These are phyloP conservation scores for Globisporangium cylindrosporum DNA, from an alignment of 352 stramenopile species.

Conservation along the genomic window DNA sequence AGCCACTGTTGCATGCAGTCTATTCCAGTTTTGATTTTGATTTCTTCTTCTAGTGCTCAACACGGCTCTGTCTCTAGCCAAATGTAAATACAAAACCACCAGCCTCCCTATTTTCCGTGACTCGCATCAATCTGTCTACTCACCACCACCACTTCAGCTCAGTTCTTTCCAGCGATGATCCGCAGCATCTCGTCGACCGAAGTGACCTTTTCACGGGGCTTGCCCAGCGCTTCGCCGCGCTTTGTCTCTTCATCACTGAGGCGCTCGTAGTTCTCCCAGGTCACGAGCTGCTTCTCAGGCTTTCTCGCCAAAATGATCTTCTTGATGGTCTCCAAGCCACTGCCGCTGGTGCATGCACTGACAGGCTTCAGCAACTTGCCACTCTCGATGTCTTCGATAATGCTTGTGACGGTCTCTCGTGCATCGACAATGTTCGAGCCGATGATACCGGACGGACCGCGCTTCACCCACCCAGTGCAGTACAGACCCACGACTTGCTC, in stretches of 20 bases:
- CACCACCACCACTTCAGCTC: not conserved
- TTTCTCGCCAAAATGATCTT: constrained; percentile 42
- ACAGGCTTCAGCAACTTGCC: constrained; percentile 37
- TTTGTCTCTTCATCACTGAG: constrained; percentile 61
- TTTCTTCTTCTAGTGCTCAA: not conserved
- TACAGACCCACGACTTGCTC: constrained; percentile 87
- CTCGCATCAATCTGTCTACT: not conserved
- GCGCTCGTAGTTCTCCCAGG: constrained; percentile 61
- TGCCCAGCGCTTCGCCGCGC: constrained; percentile 53
- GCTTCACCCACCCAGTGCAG: constrained; percentile 97
- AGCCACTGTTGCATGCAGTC: constrained; percentile 6
- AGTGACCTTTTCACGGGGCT: constrained; percentile 83
- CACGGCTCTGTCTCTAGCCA: not conserved
- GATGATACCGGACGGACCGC: constrained; percentile 97
- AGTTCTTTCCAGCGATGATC: constrained; percentile 19
- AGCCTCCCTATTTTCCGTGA: not conserved
- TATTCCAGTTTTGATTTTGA: constrained; percentile 7
- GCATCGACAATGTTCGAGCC: constrained; percentile 98
- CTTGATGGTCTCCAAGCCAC: constrained; percentile 40
- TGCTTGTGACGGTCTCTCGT: constrained; percentile 92
- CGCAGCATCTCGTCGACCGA: constrained; percentile 73
- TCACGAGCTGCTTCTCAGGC: constrained; percentile 66
- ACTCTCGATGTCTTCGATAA: constrained; percentile 87
- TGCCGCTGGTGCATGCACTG: not conserved
- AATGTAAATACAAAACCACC: constrained; percentile 4